Base-by-base conservation (phyloP, 2,329 filamentous ascomycete species). In the Venturia aucupariae region DNA sequence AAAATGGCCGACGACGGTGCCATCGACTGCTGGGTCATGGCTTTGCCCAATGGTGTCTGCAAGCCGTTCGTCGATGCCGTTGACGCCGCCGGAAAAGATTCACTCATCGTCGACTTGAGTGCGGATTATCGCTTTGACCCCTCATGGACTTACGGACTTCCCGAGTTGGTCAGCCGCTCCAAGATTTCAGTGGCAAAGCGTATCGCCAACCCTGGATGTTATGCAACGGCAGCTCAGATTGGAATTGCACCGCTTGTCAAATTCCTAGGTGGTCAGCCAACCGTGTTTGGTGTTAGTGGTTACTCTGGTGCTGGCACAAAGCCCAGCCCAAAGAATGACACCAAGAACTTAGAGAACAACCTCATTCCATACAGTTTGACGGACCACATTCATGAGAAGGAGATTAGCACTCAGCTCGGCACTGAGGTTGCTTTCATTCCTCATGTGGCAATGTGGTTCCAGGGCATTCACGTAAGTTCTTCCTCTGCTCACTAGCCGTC, bases 21-120 rank as follows among this genome's bases (percentile, higher is more conserved):
- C 71, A 87, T 97, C 61, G 93, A 97, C 79, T 94, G 90, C 78
- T 97, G 92, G 92, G 90, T 97, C 55, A 94, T 97, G 90, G 94
- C 94, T 42, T 85, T 97, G 38, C 94, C 93, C 55, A 99, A 97
- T 72, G 90, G 90, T 67, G 91, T 96, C 61, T 97, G 91, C 84
- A 90, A 92, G 78, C 92, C 94, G 0, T 99, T 89, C 70, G 89
- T 97, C 11, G 90, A 97, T 68, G 93, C 93, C 8, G 85, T 97
- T 63, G 85, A 92, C 70, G 83, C 88, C 71, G 85, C 83, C 39
- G 85, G 85, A 65, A 79, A 79, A 61, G 74, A 79, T 71, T 92
- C 89, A 70, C 80, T 97, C 48, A 90, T 97, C 69, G 83, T 99
- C 57, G 94, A 99, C 75, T 84, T 99, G 42, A 96, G 92, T n/a